phyloP scores from a whole-genome alignment of 2,329 filamentous ascomycete genomes.

The Alternaria solani region DNA sequence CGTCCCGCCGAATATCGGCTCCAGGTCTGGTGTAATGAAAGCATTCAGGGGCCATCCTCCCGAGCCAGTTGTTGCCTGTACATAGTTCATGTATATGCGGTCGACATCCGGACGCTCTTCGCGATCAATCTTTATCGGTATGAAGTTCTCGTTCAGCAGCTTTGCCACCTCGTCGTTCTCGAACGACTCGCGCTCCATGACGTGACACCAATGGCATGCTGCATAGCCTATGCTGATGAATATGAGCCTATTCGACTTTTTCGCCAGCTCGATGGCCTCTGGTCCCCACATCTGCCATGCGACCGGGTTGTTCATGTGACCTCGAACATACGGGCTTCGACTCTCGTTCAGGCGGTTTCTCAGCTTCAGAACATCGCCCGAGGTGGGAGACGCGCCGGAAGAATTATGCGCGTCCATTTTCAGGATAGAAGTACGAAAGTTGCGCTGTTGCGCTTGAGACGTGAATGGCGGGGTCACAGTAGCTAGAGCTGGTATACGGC shows the following conservation, averaged over 20 bases:
- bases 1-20: conserved; percentile 94
- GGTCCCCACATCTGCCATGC: conserved; percentile 90
- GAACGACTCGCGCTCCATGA: conserved; percentile 94
- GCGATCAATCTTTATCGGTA: conserved; percentile 91
- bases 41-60: conserved; percentile 96
- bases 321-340: conserved; percentile 73
- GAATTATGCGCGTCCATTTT: conserved; percentile 43
- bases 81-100: conserved; percentile 97
- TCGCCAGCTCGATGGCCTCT: conserved; percentile 78
- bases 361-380: conserved; percentile 49
- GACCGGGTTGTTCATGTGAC: conserved; percentile 81
- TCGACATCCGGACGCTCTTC: conserved; percentile 95
- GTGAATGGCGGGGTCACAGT: conserved; percentile 19
- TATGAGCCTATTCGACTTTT: conserved; percentile 82
- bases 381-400: conserved; percentile 18
- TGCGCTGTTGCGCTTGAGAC: conserved; percentile 32
- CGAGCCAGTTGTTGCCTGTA: conserved; percentile 87
- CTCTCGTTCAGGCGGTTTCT: conserved; percentile 67
- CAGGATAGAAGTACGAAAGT: conserved; percentile 36
- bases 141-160: conserved; percentile 84
- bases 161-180: conserved; percentile 80
- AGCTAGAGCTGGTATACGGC: conserved; percentile 2
- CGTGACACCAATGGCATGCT: conserved; percentile 90
- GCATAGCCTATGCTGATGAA: conserved; percentile 96
- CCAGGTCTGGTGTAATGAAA: conserved; percentile 92